Evolutionary conservation across 331 rosid species (phyloP), one percentile per base, ranked within the genome.

Genomic region (Cydonia oblonga): DNA sequence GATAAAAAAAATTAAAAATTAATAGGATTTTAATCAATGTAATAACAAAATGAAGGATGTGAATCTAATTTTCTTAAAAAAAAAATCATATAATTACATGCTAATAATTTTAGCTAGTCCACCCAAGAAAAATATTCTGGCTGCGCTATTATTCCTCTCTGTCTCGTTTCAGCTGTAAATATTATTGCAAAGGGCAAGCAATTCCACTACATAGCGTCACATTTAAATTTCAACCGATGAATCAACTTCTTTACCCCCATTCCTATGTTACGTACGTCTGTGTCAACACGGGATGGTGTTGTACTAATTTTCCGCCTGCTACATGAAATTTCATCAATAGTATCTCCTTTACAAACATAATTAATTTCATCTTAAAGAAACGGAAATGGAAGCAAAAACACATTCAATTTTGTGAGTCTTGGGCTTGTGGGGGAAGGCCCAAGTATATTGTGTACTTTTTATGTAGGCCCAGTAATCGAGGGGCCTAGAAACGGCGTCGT

Each of bases 121-220:
- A 35, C 0, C 3, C 1, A 35, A 35, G 2, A 35, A 1, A 35
- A 9, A 2, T 2, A 0, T 8, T 33, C 0, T 35, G 42, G 1
- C 13, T 35, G 12, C 42, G 0, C 12, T 35, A 35, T 35, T 35
- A 13, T 0, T 35, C 42, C 13, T 2, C 42, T 49, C 3, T 5
- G 5, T 46, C n/a, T 46, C 8, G 3, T 14, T 46, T 6, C 19
- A 46, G 19, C 0, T 49, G 19, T 16, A 49, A 6, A 49, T 16
- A 49, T 49, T 16, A 18, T 49, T 6, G 2, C 20, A 49, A 46
- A 18, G 4, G 0, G 9, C 9, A 16, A 16, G 2, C 54, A 49
- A 16, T 49, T 49, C n/a, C 54, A 16, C 1, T 6, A 16, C 54
- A 16, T 16, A 16, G 4, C 9, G 20, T 49, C 20, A 6, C 4